Percentiles rank a stretch among this genome's conserved stretches.
These are phyloP conservation scores for Colletotrichum gigasporum DNA, from an alignment of 2,329 filamentous ascomycete species.

Conservation along the genomic window DNA sequence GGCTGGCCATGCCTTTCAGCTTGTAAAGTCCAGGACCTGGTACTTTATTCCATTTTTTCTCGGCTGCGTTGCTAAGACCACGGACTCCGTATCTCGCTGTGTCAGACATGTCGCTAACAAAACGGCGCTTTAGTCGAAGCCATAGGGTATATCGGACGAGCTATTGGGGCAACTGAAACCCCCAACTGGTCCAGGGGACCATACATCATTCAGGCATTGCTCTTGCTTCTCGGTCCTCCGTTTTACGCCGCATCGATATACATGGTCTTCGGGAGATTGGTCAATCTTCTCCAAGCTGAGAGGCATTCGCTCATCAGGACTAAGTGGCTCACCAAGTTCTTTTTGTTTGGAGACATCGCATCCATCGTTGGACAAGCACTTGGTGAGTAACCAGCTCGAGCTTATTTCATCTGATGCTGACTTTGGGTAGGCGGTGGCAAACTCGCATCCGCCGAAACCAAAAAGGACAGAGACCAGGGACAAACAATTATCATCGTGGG, in stretches of 20 bases:
- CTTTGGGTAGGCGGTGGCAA: not conserved
- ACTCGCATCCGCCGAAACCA: conserved; percentile 36
- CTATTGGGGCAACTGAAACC: conserved; percentile 51
- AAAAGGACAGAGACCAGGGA: conserved; percentile 38
- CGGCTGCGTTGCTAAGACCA: conserved; percentile 59
- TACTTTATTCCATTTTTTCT: conserved; percentile 62
- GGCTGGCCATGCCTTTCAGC: conserved; percentile 48
- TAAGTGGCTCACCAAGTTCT: conserved; percentile 60
- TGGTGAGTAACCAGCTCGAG: conserved; percentile 39
- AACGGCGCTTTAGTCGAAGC: conserved; percentile 50
- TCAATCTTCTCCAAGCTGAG: conserved; percentile 47
- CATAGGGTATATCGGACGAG: conserved; percentile 62
- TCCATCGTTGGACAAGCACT: conserved; percentile 60
- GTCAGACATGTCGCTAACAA: conserved; percentile 38
- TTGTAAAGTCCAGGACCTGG: conserved; percentile 55
- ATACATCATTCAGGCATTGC: conserved; percentile 53
- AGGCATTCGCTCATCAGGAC: conserved; percentile 42
- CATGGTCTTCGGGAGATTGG: conserved; percentile 57
- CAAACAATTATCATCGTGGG: conserved; percentile 61
- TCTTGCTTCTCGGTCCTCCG: conserved; percentile 56
- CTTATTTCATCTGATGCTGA: not conserved
- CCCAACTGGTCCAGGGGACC: conserved; percentile 47
- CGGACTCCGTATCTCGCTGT: too few relatives aligned
- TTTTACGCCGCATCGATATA: conserved; percentile 61
- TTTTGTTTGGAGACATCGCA: conserved; percentile 62